phyloP scores from a whole-genome alignment of 2,329 filamentous ascomycete genomes.

The Periconia sp. region DNA sequence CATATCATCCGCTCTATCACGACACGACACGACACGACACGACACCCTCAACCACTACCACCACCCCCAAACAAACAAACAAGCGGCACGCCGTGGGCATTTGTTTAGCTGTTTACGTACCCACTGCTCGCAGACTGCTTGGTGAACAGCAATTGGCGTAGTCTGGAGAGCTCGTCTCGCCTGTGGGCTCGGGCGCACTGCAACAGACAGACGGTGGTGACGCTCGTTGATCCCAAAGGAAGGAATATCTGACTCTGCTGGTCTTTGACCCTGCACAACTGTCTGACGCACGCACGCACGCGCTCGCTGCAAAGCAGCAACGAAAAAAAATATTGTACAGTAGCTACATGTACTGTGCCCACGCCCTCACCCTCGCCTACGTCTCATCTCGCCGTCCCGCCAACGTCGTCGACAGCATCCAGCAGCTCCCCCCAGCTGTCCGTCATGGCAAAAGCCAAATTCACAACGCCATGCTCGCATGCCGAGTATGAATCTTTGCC shows the following conservation, averaged over 20 bases:
- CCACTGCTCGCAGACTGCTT: too few species aligned
- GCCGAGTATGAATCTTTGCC: constrained; percentile 48
- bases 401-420: neutral
- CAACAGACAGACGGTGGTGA: neutral
- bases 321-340: neutral
- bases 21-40: too few species aligned
- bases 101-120: too few species aligned
- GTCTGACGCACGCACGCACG: too few species aligned
- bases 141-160: too few species aligned
- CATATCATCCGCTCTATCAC: too few species aligned
- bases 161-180: neutral
- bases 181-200: too few species aligned
- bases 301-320: neutral
- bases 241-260: neutral
- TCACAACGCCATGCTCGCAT: constrained; percentile 31
- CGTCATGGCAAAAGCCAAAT: constrained; percentile 31
- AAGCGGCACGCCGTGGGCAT: too few species aligned
- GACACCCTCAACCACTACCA: too few species aligned
- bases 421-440: neutral
- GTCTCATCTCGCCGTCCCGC: constrained; percentile 11
- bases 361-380: neutral
- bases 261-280: neutral
- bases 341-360: neutral
- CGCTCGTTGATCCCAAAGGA: neutral
- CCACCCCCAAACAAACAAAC: too few species aligned